phyloP scores from a whole-genome alignment of 2,329 filamentous ascomycete genomes.

The Remersonia thermophila region DNA sequence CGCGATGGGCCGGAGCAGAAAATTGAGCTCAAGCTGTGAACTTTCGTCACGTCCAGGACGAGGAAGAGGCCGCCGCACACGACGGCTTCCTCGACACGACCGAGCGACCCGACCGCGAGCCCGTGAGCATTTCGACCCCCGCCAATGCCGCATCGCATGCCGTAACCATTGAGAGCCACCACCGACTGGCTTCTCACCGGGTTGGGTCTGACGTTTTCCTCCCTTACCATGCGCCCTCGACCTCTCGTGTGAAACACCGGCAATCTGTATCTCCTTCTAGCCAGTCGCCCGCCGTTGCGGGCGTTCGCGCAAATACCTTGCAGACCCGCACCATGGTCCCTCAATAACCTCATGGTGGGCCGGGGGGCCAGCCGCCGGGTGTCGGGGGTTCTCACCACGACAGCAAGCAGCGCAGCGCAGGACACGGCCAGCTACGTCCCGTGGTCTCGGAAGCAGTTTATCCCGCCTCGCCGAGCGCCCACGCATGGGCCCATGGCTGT shows the following conservation, averaged over 20 bases:
- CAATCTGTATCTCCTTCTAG: slow-evolving; percentile 31
- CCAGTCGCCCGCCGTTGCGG: slow-evolving; percentile 29
- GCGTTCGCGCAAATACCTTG: slow-evolving; percentile 30
- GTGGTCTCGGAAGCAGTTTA: not conserved
- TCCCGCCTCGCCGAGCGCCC: not conserved
- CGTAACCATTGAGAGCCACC: slow-evolving; percentile 10
- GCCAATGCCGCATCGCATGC: slow-evolving; percentile 12
- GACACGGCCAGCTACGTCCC: not conserved
- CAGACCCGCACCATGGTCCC: slow-evolving; percentile 26
- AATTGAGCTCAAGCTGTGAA: slow-evolving; percentile 5
- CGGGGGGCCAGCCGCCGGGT: slow-evolving; percentile 27
- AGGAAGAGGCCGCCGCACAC: not conserved
- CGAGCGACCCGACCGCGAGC: not conserved
- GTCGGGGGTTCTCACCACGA: slow-evolving; percentile 8
- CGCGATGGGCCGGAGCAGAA: slow-evolving; percentile 1
- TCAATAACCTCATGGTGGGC: slow-evolving; percentile 28
- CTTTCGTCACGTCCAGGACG: not conserved
- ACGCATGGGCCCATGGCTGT: not conserved
- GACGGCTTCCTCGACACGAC: not conserved
- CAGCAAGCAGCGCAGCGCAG: not conserved
- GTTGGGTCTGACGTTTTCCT: slow-evolving; percentile 8
- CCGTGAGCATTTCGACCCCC: too few relatives aligned
- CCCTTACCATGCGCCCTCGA: slow-evolving; percentile 18
- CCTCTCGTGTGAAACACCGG: slow-evolving; percentile 20
- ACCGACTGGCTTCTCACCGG: slow-evolving; percentile 9